These are phyloP conservation scores for Cryphonectria nitschkei DNA, from an alignment of 2,329 filamentous ascomycete species.

Conservation along the genomic window DNA sequence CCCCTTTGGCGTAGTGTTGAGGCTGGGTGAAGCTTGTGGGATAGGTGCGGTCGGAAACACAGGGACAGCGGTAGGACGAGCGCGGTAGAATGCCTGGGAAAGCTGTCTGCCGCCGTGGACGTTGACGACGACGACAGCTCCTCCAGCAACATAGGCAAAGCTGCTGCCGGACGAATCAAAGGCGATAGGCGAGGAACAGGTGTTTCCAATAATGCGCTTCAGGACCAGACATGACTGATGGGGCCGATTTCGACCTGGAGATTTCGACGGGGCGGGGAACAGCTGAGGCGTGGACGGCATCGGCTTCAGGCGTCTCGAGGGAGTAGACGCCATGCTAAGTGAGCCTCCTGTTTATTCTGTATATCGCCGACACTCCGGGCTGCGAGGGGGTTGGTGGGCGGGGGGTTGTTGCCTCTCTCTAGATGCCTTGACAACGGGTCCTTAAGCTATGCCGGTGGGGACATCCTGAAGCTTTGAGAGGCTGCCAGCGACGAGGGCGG, in stretches of 20 bases:
- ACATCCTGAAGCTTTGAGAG: neutral
- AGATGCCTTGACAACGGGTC: neutral
- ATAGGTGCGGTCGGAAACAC: conserved; percentile 59
- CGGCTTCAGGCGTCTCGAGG: conserved; percentile 65
- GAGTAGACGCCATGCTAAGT: conserved; percentile 60
- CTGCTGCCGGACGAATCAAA: conserved; percentile 79
- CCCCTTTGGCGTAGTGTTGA: conserved; percentile 61
- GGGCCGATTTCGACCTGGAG: conserved; percentile 58
- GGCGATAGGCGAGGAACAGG: conserved; percentile 79
- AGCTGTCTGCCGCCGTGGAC: conserved; percentile 69
- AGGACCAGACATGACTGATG: conserved; percentile 69
- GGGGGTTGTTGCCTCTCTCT: neutral
- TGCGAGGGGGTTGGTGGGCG: no score
- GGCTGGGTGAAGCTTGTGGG: conserved; percentile 53
- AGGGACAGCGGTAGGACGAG: conserved; percentile 76
- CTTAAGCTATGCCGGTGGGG: neutral
- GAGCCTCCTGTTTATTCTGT: neutral
- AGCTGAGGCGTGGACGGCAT: conserved; percentile 80
- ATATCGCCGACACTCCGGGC: neutral
- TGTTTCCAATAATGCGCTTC: conserved; percentile 87
- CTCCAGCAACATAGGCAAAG: conserved; percentile 92
- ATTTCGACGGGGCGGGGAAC: conserved; percentile 63
- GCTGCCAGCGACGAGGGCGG: neutral
- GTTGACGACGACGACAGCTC: conserved; percentile 87
- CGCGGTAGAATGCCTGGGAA: conserved; percentile 87